phyloP scores from a whole-genome alignment of 352 stramenopile species.

The Globisporangium ultimum region DNA sequence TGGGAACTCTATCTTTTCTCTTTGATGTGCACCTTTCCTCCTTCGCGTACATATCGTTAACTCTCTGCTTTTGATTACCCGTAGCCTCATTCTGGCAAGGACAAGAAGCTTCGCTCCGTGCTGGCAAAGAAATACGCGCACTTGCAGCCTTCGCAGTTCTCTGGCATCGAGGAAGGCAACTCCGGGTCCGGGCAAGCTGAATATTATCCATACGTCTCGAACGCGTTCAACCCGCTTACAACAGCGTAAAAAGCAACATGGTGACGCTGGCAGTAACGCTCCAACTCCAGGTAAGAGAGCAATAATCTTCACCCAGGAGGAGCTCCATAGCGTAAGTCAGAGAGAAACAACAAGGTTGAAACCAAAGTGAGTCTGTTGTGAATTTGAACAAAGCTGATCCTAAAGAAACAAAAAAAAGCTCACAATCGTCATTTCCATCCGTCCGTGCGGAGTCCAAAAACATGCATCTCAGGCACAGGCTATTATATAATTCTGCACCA shows the following conservation, averaged over 20 bases:
- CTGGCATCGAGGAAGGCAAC: slow-evolving; percentile 59
- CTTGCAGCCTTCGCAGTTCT: slow-evolving; percentile 81
- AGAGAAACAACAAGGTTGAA: too few relatives aligned
- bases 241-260: slow-evolving; percentile 8
- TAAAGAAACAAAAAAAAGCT: slow-evolving; percentile 2
- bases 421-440: background rate
- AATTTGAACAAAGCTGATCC: too few relatives aligned
- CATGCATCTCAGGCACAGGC: background rate
- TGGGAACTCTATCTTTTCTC: background rate
- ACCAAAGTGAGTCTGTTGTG: too few relatives aligned
- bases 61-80: slow-evolving; percentile 1
- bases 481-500: slow-evolving; percentile 1
- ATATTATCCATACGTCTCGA: slow-evolving; percentile 84
- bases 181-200: slow-evolving; percentile 61
- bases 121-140: slow-evolving; percentile 85
- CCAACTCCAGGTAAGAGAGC: too few relatives aligned
- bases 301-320: too few relatives aligned
- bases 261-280: too few relatives aligned
- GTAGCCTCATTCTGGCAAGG: slow-evolving; percentile 70
- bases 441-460: background rate
- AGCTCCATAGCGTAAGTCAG: too few relatives aligned
- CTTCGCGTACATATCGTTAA: slow-evolving; percentile 1
- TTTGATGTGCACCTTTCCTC: background rate
- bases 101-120: slow-evolving; percentile 79
- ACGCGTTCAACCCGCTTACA: slow-evolving; percentile 66